Percentiles rank a stretch among this genome's conserved stretches.
These are phyloP conservation scores for Mycena maculata DNA, from an alignment of 768 basidiomycete species.

Conservation along the genomic window DNA sequence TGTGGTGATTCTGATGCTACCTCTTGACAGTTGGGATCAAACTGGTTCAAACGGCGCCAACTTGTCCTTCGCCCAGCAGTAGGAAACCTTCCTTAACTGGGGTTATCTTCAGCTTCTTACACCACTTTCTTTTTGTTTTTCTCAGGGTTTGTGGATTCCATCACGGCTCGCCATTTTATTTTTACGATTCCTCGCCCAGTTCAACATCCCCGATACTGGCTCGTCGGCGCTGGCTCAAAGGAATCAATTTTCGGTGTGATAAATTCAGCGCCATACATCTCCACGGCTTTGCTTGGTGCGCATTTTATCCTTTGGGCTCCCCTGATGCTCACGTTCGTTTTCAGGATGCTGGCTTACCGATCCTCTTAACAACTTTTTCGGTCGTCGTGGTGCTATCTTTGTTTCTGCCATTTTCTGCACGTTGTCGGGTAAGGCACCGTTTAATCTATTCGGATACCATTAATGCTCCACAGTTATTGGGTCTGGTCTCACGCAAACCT, in stretches of 20 bases:
- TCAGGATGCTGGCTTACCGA: constrained; percentile 71
- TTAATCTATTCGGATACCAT: not conserved
- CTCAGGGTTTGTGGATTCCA: not conserved
- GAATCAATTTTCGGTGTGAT: constrained; percentile 67
- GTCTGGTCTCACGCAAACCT: constrained; percentile 47
- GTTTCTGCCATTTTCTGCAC: constrained; percentile 51
- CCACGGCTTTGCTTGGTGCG: not conserved
- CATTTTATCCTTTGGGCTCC: not conserved
- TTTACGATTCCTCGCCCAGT: constrained; percentile 46
- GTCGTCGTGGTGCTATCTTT: constrained; percentile 64
- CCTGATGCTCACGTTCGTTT: not conserved
- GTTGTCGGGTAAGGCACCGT: constrained; percentile 9
- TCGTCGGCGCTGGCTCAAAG: constrained; percentile 42
- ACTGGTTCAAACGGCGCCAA: constrained; percentile 69
- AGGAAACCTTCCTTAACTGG: constrained; percentile 41
- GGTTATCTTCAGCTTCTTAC: constrained; percentile 50
- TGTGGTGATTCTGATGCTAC: not conserved
- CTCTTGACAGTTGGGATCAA: constrained; percentile 57
- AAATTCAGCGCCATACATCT: constrained; percentile 54
- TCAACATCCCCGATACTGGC: constrained; percentile 55
- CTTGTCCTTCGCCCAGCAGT: constrained; percentile 24
- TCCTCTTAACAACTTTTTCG: constrained; percentile 57
- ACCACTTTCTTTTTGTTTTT: not conserved
- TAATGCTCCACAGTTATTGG: constrained; percentile 46
- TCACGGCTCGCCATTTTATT: not conserved